Conservation (phyloP, 768 basidiomycete species). For the Nidularia sp. region DNA sequence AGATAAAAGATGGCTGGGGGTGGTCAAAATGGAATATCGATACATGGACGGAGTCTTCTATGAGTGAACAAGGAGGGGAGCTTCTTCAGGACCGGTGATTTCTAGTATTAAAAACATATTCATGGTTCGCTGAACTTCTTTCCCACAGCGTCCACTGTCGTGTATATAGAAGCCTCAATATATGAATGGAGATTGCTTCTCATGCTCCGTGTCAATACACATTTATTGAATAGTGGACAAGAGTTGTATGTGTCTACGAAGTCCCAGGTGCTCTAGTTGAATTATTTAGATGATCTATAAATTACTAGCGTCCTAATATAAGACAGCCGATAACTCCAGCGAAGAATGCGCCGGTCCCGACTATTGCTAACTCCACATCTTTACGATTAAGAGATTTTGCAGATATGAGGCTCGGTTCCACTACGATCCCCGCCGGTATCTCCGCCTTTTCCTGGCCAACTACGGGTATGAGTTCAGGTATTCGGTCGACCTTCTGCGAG, state of each 20-base stretch:
- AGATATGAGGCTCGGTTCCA: slow-evolving; percentile 1
- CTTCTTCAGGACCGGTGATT: slow-evolving; percentile 44
- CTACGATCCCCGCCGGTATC: slow-evolving; percentile 4
- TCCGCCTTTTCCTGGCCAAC: background rate
- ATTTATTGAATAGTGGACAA: no score
- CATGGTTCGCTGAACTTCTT: background rate
- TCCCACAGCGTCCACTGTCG: slow-evolving; percentile 45
- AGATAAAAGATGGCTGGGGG: slow-evolving; percentile 69
- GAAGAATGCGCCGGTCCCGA: slow-evolving; percentile 31
- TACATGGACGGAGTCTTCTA: slow-evolving; percentile 37
- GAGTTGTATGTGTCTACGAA: no score
- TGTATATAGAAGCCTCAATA: slow-evolving; percentile 43
- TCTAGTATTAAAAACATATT: background rate
- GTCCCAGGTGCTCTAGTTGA: background rate
- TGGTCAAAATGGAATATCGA: slow-evolving; percentile 59
- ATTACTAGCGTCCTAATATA: slow-evolving; percentile 20
- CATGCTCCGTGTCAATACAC: no score
- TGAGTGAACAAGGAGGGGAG: slow-evolving; percentile 37
- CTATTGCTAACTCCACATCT: slow-evolving; percentile 23
- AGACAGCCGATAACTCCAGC: slow-evolving; percentile 27
- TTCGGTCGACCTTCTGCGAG: slow-evolving; percentile 6
- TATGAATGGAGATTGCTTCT: slow-evolving; percentile 6
- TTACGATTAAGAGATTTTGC: slow-evolving; percentile 8
- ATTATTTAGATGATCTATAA: slow-evolving; percentile 1
- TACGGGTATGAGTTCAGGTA: slow-evolving; percentile 1